Percentiles rank a stretch among this genome's conserved stretches.
phyloP scores from a whole-genome alignment of 371 early-diverging fungal species.

The Rhizopus sp. region DNA sequence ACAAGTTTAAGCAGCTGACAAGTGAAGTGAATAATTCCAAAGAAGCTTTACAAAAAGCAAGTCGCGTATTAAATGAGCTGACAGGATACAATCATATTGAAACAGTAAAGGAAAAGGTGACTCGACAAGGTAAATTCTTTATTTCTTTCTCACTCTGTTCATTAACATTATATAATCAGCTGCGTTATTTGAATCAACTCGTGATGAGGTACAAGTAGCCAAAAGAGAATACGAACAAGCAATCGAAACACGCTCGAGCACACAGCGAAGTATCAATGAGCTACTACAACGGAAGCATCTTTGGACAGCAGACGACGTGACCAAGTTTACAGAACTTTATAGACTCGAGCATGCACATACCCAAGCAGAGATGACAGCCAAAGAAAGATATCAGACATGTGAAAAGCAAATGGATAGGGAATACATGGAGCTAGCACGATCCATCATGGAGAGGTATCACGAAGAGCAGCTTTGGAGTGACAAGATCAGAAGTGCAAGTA shows the following conservation, averaged over 20 bases:
- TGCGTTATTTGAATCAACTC: slow-evolving; percentile 55
- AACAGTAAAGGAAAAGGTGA: slow-evolving; percentile 70
- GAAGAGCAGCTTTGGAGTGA: slow-evolving; percentile 97
- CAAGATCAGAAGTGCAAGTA: slow-evolving; percentile 89
- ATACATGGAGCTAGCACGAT: slow-evolving; percentile 67
- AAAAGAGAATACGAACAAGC: slow-evolving; percentile 73
- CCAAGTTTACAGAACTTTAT: slow-evolving; percentile 85
- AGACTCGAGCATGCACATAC: slow-evolving; percentile 79
- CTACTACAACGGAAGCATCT: slow-evolving; percentile 85
- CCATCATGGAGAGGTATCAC: slow-evolving; percentile 80
- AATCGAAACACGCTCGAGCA: slow-evolving; percentile 67
- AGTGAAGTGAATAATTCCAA: slow-evolving; percentile 49
- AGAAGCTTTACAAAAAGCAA: slow-evolving; percentile 47
- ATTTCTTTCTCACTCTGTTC: background rate
- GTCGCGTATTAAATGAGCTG: slow-evolving; percentile 68
- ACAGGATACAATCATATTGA: slow-evolving; percentile 87
- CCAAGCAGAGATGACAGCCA: slow-evolving; percentile 62
- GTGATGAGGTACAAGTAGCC: slow-evolving; percentile 60
- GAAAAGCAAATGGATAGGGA: slow-evolving; percentile 74
- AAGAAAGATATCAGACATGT: slow-evolving; percentile 56
- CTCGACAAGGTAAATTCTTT: slow-evolving; percentile 55
- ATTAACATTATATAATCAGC: slow-evolving; percentile 24
- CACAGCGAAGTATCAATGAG: slow-evolving; percentile 89
- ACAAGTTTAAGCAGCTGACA: slow-evolving; percentile 33
- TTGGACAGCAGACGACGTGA: slow-evolving; percentile 87